phyloP scores from a whole-genome alignment of 257 asterid species.

The Vinca minor region DNA sequence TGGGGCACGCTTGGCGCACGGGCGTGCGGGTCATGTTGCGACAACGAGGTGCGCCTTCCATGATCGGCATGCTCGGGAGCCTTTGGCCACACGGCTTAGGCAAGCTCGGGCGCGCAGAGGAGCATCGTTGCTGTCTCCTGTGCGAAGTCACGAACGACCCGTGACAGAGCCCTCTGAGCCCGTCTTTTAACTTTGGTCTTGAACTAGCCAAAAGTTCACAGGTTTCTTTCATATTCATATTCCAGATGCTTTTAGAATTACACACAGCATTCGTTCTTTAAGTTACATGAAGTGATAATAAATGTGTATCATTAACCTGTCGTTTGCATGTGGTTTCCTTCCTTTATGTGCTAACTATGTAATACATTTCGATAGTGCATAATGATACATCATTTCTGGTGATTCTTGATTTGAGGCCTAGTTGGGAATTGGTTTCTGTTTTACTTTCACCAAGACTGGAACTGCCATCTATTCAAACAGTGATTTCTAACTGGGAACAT shows the following conservation, averaged over 20 bases:
- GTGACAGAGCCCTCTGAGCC: conserved; percentile 92
- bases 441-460: not conserved
- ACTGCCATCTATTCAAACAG: not conserved
- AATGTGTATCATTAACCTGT: not conserved
- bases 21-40: no score
- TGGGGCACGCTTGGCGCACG: no score
- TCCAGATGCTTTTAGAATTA: not conserved
- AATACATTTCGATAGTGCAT: not conserved
- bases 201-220: conserved; percentile 78
- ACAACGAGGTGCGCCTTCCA: no score
- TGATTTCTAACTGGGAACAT: not conserved
- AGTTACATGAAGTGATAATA: not conserved
- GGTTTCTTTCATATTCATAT: conserved; percentile 36
- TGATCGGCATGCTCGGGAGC: no score
- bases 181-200: conserved; percentile 85
- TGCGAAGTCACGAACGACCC: no score
- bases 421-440: not conserved
- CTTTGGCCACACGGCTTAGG: no score
- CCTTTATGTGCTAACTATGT: not conserved
- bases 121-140: no score
- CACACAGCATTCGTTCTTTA: not conserved
- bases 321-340: not conserved
- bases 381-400: not conserved
- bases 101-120: no score
- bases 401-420: not conserved